Evolutionary conservation across 2,329 filamentous ascomycete genomes (phyloP).

Genomic region (Coleophoma cylindrospora): DNA sequence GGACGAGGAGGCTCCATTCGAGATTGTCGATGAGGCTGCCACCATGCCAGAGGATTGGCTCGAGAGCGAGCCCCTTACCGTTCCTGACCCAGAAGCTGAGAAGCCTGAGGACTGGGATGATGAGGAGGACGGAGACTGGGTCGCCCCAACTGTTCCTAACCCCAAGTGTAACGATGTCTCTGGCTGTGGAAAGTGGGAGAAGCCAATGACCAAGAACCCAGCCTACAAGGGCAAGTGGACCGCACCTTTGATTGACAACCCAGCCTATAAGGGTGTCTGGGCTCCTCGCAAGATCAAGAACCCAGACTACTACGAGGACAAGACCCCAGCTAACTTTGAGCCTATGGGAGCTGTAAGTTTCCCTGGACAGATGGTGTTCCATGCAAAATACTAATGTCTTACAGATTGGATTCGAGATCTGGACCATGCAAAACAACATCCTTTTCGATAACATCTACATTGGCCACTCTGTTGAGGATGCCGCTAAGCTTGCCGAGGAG

Average conservation of each 20-base stretch:
- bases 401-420: conserved; percentile 97
- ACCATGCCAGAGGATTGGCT: conserved; percentile 94
- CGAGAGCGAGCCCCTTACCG: conserved; percentile 74
- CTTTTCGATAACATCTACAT: conserved; percentile 99
- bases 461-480: conserved; percentile 92
- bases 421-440: conserved; percentile 99
- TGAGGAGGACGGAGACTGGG: conserved; percentile 98
- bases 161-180: conserved; percentile 91
- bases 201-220: conserved; percentile 90
- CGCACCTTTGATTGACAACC: conserved; percentile 91
- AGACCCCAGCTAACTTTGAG: conserved; percentile 93
- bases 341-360: conserved; percentile 89
- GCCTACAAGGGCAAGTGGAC: conserved; percentile 99
- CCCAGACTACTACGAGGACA: conserved; percentile 95
- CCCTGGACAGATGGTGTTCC: not conserved
- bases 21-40: conserved; percentile 92
- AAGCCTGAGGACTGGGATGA: conserved; percentile 99
- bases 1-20: conserved; percentile 96
- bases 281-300: conserved; percentile 94
- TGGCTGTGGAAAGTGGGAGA: conserved; percentile 89
- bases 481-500: conserved; percentile 81
- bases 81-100: conserved; percentile 89
- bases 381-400: conserved; percentile 9
- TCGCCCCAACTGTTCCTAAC: conserved; percentile 85
- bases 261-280: conserved; percentile 95